Evolutionary conservation across 2,329 filamentous ascomycete species (phyloP).

Genomic region (Xylariaceae sp.): DNA sequence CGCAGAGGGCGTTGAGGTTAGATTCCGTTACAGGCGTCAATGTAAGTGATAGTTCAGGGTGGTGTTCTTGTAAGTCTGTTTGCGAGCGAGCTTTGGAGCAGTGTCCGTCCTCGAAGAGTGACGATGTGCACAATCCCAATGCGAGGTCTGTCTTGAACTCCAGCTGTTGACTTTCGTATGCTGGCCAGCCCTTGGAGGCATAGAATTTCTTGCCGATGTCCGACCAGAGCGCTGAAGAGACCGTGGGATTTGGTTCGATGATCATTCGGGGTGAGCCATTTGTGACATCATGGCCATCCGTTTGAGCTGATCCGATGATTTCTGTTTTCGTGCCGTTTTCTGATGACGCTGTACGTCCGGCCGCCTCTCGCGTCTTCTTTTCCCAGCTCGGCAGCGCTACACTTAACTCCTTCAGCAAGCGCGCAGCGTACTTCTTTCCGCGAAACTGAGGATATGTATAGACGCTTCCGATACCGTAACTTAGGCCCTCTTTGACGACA

Average conservation of each 20-base stretch:
- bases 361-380: neutral
- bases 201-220: constrained; percentile 86
- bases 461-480: constrained; percentile 77
- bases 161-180: constrained; percentile 70
- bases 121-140: constrained; percentile 27
- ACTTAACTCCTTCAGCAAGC: constrained; percentile 68
- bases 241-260: constrained; percentile 21
- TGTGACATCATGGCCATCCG: neutral
- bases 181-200: constrained; percentile 69
- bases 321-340: constrained; percentile 7
- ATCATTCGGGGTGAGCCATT: neutral
- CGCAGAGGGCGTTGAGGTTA: constrained; percentile 59
- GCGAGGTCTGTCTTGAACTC: constrained; percentile 46
- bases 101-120: constrained; percentile 12
- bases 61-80: too few relatives aligned
- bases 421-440: constrained; percentile 70
- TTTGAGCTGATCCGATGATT: too few relatives aligned
- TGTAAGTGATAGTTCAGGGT: constrained; percentile 4
- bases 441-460: constrained; percentile 66
- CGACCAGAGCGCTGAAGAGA: constrained; percentile 79
- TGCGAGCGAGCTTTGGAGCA: neutral
- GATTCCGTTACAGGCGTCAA: constrained; percentile 49
- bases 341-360: neutral
- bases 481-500: constrained; percentile 51
- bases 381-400: constrained; percentile 35